Base-by-base conservation (phyloP, 202 grass and related monocot species). In the Elaeis oleifera region DNA sequence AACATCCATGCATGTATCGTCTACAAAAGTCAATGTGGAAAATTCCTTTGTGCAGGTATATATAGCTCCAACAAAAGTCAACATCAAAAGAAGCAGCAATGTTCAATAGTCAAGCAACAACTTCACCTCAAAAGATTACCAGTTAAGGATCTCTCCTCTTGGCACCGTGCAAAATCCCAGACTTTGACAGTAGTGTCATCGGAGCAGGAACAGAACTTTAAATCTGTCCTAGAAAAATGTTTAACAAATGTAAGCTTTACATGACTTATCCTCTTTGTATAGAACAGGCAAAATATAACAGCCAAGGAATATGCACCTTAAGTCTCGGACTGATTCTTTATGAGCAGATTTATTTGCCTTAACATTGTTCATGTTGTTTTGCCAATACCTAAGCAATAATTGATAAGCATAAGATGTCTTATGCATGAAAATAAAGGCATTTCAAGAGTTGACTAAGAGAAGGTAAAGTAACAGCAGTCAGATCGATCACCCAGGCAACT, bases 301-400 rank as follows among this genome's bases (percentile, higher is more conserved):
- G 24, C 24, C 13, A 68, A 18, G 58, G 54, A 15, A 13, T 66
- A 51, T 66, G 61, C 60, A 99, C 94, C 94, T 99, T 64, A 99
- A 78, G 64, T 76, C 94, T 61, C 94, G 94, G 65, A 99, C 82
- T 28, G 94, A 99, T 87, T 99, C 94, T 78, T 78, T 80, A 50
- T 99, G 94, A 61, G 94, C 94, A 71, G 94, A 83, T 86, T 99
- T 99, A 59, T 99, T 99, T 65, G 84, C 94, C 76, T 99, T 99
- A 23, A 99, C 94, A 8, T 99, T 99, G 70, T 99, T 99, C 94
- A 99, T 92, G 75, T 99, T 99, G 78, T 79, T 99, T 88, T 99
- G 94, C 94, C 94, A 99, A 72, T 99, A 99, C 77, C 94, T 99
- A 64, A 11, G 68, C 32, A 54, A 72, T 14, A 72, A 57, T 19